These are phyloP conservation scores for Amauroascus niger DNA, from an alignment of 2,329 filamentous ascomycete genomes.

Conservation along the genomic window DNA sequence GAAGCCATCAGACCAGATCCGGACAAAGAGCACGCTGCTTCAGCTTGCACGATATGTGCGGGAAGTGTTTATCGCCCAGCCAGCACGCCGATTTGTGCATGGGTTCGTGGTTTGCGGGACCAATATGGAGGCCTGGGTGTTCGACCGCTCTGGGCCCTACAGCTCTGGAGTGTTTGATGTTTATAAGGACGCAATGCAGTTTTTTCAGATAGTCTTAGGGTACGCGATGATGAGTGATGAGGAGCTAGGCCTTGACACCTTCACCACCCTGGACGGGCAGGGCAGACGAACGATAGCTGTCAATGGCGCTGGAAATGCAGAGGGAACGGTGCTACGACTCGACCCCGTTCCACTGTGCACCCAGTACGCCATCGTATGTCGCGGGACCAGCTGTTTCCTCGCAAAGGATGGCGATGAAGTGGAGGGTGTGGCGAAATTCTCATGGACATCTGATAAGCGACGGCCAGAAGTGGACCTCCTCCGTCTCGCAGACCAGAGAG, in stretches of 20 bases:
- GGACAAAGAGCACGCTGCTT: conserved; percentile 15
- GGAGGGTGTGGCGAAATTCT: conserved; percentile 27
- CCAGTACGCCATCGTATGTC: conserved; percentile 19
- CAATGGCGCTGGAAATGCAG: neutral
- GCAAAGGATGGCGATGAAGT: conserved; percentile 15
- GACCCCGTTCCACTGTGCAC: neutral
- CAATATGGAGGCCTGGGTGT: conserved; percentile 27
- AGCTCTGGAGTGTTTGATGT: conserved; percentile 27
- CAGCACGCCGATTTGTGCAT: conserved; percentile 26
- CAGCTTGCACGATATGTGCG: conserved; percentile 17
- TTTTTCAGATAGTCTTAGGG: conserved; percentile 21
- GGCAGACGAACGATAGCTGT: neutral
- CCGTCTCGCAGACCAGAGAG: conserved; percentile 19
- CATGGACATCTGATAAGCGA: conserved; percentile 25
- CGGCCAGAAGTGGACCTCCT: conserved; percentile 22
- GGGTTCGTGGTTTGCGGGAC: conserved; percentile 23
- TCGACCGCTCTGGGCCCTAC: conserved; percentile 28
- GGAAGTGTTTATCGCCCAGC: conserved; percentile 20
- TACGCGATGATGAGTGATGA: conserved; percentile 27
- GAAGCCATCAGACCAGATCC: conserved; percentile 4
- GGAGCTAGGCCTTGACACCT: conserved; percentile 27
- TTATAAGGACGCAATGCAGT: conserved; percentile 23
- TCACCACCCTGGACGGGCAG: conserved; percentile 17
- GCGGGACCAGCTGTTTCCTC: conserved; percentile 22
- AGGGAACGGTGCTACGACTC: conserved; percentile 5